Conservation (phyloP, 495 filamentous ascomycete genomes). For the Neurospora tetrasperma region DNA sequence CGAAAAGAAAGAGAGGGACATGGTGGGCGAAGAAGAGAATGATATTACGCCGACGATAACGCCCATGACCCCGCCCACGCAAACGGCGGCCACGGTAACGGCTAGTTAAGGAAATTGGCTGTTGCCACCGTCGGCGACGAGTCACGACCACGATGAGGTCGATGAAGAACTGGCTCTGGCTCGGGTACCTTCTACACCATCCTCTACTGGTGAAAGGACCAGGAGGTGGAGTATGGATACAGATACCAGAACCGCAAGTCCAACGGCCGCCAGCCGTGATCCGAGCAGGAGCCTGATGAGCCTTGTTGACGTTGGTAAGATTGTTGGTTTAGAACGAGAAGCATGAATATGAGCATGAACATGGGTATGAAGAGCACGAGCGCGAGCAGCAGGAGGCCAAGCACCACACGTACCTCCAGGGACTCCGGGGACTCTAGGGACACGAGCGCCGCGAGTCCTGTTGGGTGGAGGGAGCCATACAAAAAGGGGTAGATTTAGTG, state of each 20-base stretch:
- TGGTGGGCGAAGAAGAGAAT: neutral
- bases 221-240: neutral
- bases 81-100: neutral
- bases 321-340: neutral
- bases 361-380: neutral
- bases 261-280: neutral
- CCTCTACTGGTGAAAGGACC: neutral
- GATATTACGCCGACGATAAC: neutral
- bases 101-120: neutral
- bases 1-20: neutral
- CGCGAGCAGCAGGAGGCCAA: neutral
- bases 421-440: too few relatives aligned
- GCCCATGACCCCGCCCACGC: neutral
- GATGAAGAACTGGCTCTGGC: neutral
- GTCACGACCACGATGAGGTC: neutral
- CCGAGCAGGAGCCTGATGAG: neutral
- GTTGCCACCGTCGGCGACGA: neutral
- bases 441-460: neutral
- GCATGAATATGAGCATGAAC: neutral
- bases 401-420: neutral
- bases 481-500: neutral
- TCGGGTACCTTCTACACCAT: neutral
- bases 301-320: neutral
- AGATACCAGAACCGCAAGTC: neutral
- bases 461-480: neutral